Evolutionary conservation across 495 filamentous ascomycete genomes (phyloP).

Genomic region (Schizothecium vesticola): DNA sequence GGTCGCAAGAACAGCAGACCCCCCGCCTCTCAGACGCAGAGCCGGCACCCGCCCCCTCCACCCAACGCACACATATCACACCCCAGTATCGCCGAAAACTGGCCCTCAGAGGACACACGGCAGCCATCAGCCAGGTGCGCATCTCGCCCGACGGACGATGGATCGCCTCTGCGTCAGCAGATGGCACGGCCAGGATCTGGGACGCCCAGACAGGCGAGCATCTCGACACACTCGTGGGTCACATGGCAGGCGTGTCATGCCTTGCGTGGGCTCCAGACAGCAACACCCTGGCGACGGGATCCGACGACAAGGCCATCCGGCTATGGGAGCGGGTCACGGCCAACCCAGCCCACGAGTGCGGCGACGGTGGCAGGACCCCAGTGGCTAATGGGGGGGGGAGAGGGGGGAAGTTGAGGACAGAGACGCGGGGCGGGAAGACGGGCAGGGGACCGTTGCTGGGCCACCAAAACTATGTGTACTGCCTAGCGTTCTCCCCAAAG

Average conservation of each 20-base stretch:
- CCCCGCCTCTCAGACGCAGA: conserved; percentile 3
- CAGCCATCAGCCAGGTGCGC: conserved; percentile 76
- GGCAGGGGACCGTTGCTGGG: conserved; percentile 59
- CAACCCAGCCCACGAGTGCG: conserved; percentile 49
- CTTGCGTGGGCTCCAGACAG: conserved; percentile 89
- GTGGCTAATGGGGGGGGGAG: not conserved
- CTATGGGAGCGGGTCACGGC: conserved; percentile 84
- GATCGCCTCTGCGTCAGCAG: conserved; percentile 88
- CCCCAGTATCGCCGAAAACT: conserved; percentile 36
- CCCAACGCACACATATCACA: conserved; percentile 19
- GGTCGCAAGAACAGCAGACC: not conserved
- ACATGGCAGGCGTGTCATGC: conserved; percentile 85
- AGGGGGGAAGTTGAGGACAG: not conserved
- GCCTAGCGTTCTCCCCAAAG: conserved; percentile 88
- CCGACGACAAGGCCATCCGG: conserved; percentile 92
- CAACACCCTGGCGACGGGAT: conserved; percentile 78
- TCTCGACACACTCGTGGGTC: conserved; percentile 84
- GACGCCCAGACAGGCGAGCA: conserved; percentile 69
- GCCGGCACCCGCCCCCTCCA: conserved; percentile 9
- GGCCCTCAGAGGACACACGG: conserved; percentile 63
- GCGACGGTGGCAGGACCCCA: conserved; percentile 1
- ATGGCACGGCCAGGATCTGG: conserved; percentile 88
- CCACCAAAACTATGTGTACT: conserved; percentile 94
- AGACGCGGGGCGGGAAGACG: conserved; percentile 24
- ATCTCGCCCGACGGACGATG: conserved; percentile 85